These are phyloP conservation scores for Phytophthora niederhauseri DNA, from an alignment of 352 stramenopile species.

Conservation along the genomic window DNA sequence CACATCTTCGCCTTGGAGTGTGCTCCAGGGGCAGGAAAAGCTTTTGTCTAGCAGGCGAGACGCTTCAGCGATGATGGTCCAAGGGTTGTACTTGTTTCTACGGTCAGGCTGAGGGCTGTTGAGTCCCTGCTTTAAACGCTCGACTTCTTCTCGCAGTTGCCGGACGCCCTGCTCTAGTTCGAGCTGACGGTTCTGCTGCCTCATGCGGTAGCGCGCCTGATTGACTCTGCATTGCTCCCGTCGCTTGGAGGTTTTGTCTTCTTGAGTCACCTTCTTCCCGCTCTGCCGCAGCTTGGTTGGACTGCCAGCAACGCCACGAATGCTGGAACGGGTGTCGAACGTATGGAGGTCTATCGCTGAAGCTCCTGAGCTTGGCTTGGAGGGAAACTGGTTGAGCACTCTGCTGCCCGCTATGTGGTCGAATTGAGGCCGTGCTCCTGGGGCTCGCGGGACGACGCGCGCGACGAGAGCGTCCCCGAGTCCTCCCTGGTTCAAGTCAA, in stretches of 20 bases:
- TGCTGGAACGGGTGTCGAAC: too few species aligned
- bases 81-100: conserved; percentile 9
- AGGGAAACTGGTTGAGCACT: too few species aligned
- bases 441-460: too few species aligned
- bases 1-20: not conserved
- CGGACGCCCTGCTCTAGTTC: conserved; percentile 9
- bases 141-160: conserved; percentile 6
- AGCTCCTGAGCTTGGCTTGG: too few species aligned
- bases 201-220: conserved; percentile 28
- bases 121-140: not conserved
- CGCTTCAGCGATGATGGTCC: conserved; percentile 12
- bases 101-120: not conserved
- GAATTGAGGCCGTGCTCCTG: too few species aligned
- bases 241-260: not conserved
- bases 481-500: too few species aligned
- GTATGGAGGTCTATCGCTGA: too few species aligned
- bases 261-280: not conserved
- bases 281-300: not conserved
- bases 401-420: too few species aligned
- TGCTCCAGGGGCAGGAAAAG: conserved; percentile 13
- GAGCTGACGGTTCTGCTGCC: conserved; percentile 13
- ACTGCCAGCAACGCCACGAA: too few species aligned
- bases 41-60: conserved; percentile 17
- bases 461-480: too few species aligned
- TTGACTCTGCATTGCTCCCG: conserved; percentile 23